Percentiles rank a stretch among this genome's conserved stretches.
Evolutionary conservation across 2,329 filamentous ascomycete genomes (phyloP).

Genomic region (Botrytis fabae): DNA sequence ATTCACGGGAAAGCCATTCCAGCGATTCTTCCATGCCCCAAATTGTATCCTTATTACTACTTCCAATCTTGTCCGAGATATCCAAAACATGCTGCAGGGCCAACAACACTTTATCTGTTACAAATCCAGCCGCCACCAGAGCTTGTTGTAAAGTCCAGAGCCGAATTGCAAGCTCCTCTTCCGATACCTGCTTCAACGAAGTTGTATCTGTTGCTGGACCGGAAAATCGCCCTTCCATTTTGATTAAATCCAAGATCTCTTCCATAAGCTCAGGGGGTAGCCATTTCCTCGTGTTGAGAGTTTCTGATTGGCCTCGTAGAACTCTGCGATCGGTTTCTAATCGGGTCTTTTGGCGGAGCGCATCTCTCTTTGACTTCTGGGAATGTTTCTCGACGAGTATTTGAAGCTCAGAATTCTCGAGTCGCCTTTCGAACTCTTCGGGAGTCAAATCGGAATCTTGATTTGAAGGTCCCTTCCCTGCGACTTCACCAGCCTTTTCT

Average conservation of each 20-base stretch:
- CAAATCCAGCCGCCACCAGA: constrained; percentile 68
- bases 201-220: constrained; percentile 35
- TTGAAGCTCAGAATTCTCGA: constrained; percentile 90
- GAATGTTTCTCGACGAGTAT: constrained; percentile 82
- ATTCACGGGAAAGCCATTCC: constrained; percentile 86
- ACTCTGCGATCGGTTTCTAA: constrained; percentile 84
- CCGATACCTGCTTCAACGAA: constrained; percentile 56
- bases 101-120: constrained; percentile 60
- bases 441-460: constrained; percentile 61
- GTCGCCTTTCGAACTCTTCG: constrained; percentile 85
- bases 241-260: constrained; percentile 71
- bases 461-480: constrained; percentile 10
- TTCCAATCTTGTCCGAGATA: constrained; percentile 62
- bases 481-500: constrained; percentile 20
- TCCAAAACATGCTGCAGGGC: constrained; percentile 67
- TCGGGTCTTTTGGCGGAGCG: constrained; percentile 71
- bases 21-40: constrained; percentile 88
- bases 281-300: constrained; percentile 74
- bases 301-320: constrained; percentile 74
- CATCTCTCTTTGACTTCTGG: constrained; percentile 76
- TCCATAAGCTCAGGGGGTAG: constrained; percentile 76
- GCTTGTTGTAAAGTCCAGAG: constrained; percentile 83
- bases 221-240: constrained; percentile 62
- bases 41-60: constrained; percentile 61
- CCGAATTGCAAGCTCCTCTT: constrained; percentile 76